phyloP scores from a whole-genome alignment of 1,139 yeast genomes.

The Zhuliangozyma blackwelliae region DNA sequence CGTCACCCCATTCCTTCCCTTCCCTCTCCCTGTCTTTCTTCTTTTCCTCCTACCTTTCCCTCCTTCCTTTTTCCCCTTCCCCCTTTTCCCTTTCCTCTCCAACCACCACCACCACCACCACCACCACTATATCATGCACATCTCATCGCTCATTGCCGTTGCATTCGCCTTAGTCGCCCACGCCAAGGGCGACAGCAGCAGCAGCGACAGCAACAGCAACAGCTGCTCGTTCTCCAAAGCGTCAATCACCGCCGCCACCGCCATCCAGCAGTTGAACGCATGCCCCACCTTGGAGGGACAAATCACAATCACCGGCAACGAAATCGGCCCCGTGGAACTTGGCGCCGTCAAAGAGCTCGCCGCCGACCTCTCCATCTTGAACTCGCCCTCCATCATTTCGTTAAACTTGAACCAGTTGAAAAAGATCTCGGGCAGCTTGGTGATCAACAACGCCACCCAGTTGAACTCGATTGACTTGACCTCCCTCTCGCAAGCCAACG shows the following conservation, averaged over 20 bases:
- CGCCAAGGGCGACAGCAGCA: constrained; percentile 1
- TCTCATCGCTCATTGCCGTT: constrained; percentile 12
- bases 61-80: not conserved
- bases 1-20: no score
- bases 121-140: not conserved
- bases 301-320: constrained; percentile 38
- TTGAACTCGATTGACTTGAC: constrained; percentile 38
- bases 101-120: not conserved
- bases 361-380: constrained; percentile 34
- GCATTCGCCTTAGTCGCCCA: constrained; percentile 3
- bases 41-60: not conserved
- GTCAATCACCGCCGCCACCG: constrained; percentile 38
- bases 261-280: constrained; percentile 28
- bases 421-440: constrained; percentile 35
- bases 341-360: constrained; percentile 28
- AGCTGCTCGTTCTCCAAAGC: constrained; percentile 37
- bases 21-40: not conserved
- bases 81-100: constrained; percentile 1
- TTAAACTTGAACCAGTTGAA: constrained; percentile 28
- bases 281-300: constrained; percentile 42
- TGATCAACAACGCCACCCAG: constrained; percentile 37
- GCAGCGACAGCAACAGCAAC: constrained; percentile 3
- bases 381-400: constrained; percentile 39
- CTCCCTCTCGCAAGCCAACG: constrained; percentile 24
- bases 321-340: constrained; percentile 31